Conservation (phyloP, 257 asterid genomes). For the Ballota nigra region DNA sequence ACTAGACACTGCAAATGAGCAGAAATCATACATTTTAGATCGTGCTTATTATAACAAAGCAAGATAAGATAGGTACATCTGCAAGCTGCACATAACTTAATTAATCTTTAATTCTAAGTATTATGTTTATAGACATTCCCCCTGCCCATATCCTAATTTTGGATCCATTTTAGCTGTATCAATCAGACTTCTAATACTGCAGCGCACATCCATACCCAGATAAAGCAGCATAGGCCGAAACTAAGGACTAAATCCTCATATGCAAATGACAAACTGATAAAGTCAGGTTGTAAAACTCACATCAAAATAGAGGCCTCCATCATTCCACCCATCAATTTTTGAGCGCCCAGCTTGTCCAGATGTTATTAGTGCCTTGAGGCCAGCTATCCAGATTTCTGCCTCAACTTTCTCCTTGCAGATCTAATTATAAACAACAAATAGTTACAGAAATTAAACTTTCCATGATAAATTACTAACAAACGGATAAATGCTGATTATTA, state of each 20-base stretch:
- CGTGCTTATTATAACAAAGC: neutral
- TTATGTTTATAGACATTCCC: neutral
- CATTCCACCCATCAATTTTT: slow-evolving; percentile 94
- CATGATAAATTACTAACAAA: slow-evolving; percentile 14
- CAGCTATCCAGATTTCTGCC: slow-evolving; percentile 93
- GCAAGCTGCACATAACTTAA: neutral
- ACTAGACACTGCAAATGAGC: neutral
- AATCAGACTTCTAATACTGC: neutral
- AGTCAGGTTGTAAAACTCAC: slow-evolving; percentile 40
- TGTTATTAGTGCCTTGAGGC: slow-evolving; percentile 76
- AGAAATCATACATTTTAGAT: neutral
- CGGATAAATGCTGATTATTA: neutral
- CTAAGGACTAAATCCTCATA: neutral
- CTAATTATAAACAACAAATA: slow-evolving; percentile 32
- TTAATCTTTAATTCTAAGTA: neutral
- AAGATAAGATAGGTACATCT: neutral
- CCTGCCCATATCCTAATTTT: neutral
- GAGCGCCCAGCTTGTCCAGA: slow-evolving; percentile 82
- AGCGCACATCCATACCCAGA: neutral
- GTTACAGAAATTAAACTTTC: neutral
- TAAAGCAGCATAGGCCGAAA: neutral
- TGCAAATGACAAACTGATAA: slow-evolving; percentile 7
- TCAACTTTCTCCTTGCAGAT: slow-evolving; percentile 94
- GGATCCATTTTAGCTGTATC: neutral
- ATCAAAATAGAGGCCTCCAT: slow-evolving; percentile 79